Conservation (phyloP, 106 monocot species). For the Allium fistulosum region DNA sequence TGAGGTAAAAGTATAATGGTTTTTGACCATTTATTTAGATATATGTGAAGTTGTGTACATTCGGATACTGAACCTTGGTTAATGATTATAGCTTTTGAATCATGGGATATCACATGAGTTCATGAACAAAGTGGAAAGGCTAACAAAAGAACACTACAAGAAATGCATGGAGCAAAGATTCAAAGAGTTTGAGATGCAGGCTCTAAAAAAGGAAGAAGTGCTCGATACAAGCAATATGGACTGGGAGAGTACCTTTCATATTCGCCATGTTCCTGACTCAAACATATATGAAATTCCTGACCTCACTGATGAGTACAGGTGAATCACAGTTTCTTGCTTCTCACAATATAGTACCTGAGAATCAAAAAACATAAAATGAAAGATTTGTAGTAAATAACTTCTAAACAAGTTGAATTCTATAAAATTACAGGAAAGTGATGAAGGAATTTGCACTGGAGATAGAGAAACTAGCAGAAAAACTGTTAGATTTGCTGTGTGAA, state of each 20-base stretch:
- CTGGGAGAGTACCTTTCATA: slow-evolving; percentile 81
- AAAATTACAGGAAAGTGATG: slow-evolving; percentile 30
- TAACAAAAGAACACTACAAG: slow-evolving; percentile 57
- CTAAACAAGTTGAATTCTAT: not conserved
- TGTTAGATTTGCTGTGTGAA: slow-evolving; percentile 70
- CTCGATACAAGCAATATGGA: slow-evolving; percentile 36
- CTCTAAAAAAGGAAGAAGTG: slow-evolving; percentile 14
- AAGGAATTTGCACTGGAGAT: slow-evolving; percentile 45
- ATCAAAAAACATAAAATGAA: not conserved
- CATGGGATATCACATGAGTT: slow-evolving; percentile 60
- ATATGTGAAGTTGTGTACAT: not conserved
- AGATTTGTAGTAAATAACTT: not conserved
- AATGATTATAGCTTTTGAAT: slow-evolving; percentile 43
- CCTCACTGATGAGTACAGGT: slow-evolving; percentile 24
- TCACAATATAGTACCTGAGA: not conserved
- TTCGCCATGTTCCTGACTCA: slow-evolving; percentile 56
- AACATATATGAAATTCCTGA: slow-evolving; percentile 43
- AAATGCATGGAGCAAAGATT: slow-evolving; percentile 40
- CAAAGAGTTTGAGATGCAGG: slow-evolving; percentile 39
- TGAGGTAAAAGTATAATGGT: not conserved
- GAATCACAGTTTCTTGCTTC: not conserved
- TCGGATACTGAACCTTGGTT: not conserved
- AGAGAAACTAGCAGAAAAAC: slow-evolving; percentile 45
- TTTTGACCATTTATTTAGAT: not conserved
- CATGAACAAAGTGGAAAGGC: slow-evolving; percentile 51